Conservation (phyloP, 2,329 filamentous ascomycete genomes). For the Sarocladiaceae sp. region DNA sequence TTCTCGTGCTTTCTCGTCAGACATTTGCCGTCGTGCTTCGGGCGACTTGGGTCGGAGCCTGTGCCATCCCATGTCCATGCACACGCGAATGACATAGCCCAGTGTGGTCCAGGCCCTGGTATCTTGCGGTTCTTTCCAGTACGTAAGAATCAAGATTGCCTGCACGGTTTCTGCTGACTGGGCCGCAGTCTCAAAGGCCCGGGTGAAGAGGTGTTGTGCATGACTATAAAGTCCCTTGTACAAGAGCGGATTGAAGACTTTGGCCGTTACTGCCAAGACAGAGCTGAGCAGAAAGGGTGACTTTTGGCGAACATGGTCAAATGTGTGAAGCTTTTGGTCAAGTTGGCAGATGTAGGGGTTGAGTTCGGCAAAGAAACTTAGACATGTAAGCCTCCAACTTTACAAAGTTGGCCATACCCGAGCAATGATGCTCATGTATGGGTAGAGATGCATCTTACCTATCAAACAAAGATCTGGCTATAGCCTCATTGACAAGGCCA, state of each 20-base stretch:
- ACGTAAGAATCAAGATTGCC: conserved; percentile 32
- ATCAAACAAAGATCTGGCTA: background rate
- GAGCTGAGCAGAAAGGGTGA: conserved; percentile 32
- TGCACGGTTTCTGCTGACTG: conserved; percentile 35
- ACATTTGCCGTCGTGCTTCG: background rate
- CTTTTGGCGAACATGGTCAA: conserved; percentile 27
- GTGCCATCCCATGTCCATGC: conserved; percentile 35
- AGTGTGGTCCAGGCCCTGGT: conserved; percentile 33
- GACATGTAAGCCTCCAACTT: background rate
- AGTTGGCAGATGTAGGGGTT: conserved; percentile 37
- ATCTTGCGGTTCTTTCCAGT: conserved; percentile 38
- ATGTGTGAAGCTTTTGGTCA: conserved; percentile 32
- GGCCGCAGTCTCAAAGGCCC: conserved; percentile 25
- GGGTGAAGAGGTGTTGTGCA: conserved; percentile 23
- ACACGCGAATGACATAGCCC: conserved; percentile 35
- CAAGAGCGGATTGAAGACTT: conserved; percentile 29
- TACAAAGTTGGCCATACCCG: background rate
- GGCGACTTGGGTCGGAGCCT: conserved; percentile 16
- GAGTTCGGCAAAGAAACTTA: conserved; percentile 31
- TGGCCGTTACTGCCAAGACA: conserved; percentile 29
- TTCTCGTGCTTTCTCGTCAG: conserved; percentile 19
- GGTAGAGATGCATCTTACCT: no score
- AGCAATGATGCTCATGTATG: no score
- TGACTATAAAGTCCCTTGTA: conserved; percentile 15
- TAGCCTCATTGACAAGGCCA: background rate